Base-by-base conservation (phyloP, 306 rosid species). In the Vigna nakashimae region DNA sequence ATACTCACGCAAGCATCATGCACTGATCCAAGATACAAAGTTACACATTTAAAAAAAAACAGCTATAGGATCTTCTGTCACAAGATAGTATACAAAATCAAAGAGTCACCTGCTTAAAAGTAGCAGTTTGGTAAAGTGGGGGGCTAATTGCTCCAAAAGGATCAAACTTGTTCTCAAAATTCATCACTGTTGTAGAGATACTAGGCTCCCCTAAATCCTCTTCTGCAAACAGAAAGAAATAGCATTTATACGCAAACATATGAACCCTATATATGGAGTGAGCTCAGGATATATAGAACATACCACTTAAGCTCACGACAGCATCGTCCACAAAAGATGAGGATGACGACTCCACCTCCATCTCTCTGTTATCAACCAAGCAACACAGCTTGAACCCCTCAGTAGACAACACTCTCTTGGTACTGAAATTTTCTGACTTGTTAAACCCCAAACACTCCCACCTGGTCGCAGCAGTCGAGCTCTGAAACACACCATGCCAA, bases 81-180 rank as follows among this genome's bases (percentile, higher is more conserved):
- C 77, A 30, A 14, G 9, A 30, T 32, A 62, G 15, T 32, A 62
- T 4, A 32, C 13, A 62, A 30, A 62, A 32, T 32, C 43, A 32
- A 62, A 62, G 13, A 3, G 3, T 34, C 24, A 94, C 98, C 93
- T 94, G 98, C 92, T 92, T 92, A 76, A 94, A 94, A 69, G 97
- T 94, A 60, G 97, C 95, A 14, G 98, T 94, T 80, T 94, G 98
- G 80, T 92, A 94, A 77, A 92, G 90, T 1, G 98, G 98, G 2
- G 82, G 64, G 77, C 90, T 94, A 69, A 92, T 71, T 65, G 97
- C 91, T 68, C 85, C 86, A 68, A 78, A 94, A 79, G 97, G 97
- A 89, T 92, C 98, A 67, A 86, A 90, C 82, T 87, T 82, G 75
- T 69, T 87, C 81, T 88, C 97, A 43, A 90, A 88, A 84, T 92